Evolutionary conservation across 768 basidiomycete species (phyloP).

Genomic region (Amanita exitialis): DNA sequence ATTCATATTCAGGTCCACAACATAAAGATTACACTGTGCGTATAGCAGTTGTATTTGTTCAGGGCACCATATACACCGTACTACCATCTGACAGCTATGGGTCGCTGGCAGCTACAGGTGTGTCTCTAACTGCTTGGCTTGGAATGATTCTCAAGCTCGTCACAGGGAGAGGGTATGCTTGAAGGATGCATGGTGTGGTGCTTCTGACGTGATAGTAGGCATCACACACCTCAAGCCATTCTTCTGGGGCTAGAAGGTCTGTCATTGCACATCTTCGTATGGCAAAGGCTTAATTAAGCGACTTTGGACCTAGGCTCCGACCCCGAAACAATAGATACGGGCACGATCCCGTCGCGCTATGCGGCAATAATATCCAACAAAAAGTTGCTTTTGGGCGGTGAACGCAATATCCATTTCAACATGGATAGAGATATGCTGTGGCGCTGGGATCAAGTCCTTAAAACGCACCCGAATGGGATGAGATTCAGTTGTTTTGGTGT

Average conservation of each 20-base stretch:
- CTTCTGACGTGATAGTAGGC: constrained; percentile 28
- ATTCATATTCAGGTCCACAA: constrained; percentile 44
- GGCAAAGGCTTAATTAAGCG: neutral
- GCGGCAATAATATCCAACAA: constrained; percentile 56
- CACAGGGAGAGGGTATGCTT: constrained; percentile 65
- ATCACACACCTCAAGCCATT: constrained; percentile 83
- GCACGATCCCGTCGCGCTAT: constrained; percentile 73
- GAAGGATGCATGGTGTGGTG: neutral
- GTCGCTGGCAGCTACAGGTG: constrained; percentile 86
- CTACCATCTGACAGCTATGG: constrained; percentile 54
- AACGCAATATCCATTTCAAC: constrained; percentile 73
- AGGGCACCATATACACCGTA: constrained; percentile 1
- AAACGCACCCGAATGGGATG: constrained; percentile 90
- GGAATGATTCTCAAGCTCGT: constrained; percentile 5
- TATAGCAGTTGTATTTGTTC: neutral
- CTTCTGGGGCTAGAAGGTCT: constrained; percentile 70
- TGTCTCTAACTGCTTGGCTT: constrained; percentile 9
- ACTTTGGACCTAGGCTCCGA: constrained; percentile 47
- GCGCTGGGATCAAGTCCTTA: constrained; percentile 83
- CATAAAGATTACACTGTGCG: constrained; percentile 75
- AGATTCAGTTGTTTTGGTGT: constrained; percentile 77
- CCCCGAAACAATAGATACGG: constrained; percentile 88
- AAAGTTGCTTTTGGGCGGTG: constrained; percentile 59
- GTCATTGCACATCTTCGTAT: neutral
- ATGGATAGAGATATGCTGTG: constrained; percentile 90